Percentiles rank a stretch among this genome's conserved stretches.
These are phyloP conservation scores for Phytophthora colocasiae DNA, from an alignment of 352 stramenopile genomes.

Conservation along the genomic window DNA sequence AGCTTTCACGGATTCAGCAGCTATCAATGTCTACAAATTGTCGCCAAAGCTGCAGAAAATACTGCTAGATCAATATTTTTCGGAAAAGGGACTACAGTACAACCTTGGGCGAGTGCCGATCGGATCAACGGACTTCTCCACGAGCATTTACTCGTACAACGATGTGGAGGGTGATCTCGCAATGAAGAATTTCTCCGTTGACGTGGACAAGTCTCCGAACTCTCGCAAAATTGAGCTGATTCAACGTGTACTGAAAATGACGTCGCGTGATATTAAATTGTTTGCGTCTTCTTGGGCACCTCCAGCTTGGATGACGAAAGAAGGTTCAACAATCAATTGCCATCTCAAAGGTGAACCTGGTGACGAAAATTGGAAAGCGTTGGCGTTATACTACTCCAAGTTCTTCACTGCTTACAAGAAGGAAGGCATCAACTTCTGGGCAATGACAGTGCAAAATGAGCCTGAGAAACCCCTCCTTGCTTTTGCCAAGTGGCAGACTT, in stretches of 20 bases:
- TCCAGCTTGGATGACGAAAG: conserved; percentile 88
- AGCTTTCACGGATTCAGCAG: conserved; percentile 87
- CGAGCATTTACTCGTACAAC: conserved; percentile 88
- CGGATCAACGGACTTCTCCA: conserved; percentile 87
- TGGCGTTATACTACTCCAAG: conserved; percentile 88
- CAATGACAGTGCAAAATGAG: conserved; percentile 88
- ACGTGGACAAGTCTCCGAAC: conserved; percentile 71
- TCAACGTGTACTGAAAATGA: conserved; percentile 52
- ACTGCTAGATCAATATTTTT: conserved; percentile 85
- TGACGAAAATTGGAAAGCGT: conserved; percentile 72
- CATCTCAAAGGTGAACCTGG: conserved; percentile 59
- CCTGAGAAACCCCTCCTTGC: conserved; percentile 60
- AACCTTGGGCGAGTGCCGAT: conserved; percentile 85
- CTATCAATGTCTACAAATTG: conserved; percentile 85
- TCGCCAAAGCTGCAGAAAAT: conserved; percentile 59
- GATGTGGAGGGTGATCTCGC: conserved; percentile 75
- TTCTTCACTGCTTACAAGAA: conserved; percentile 86
- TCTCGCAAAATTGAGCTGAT: conserved; percentile 81
- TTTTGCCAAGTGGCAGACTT: conserved; percentile 59
- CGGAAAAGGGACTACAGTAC: conserved; percentile 76
- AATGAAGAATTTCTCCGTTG: conserved; percentile 86
- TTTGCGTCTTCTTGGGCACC: conserved; percentile 67
- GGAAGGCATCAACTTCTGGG: conserved; percentile 75
- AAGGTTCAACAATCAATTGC: conserved; percentile 67
- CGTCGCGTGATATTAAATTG: conserved; percentile 60